Base-by-base conservation (phyloP, 163 green algal species). In the Scenedesmus sp. region DNA sequence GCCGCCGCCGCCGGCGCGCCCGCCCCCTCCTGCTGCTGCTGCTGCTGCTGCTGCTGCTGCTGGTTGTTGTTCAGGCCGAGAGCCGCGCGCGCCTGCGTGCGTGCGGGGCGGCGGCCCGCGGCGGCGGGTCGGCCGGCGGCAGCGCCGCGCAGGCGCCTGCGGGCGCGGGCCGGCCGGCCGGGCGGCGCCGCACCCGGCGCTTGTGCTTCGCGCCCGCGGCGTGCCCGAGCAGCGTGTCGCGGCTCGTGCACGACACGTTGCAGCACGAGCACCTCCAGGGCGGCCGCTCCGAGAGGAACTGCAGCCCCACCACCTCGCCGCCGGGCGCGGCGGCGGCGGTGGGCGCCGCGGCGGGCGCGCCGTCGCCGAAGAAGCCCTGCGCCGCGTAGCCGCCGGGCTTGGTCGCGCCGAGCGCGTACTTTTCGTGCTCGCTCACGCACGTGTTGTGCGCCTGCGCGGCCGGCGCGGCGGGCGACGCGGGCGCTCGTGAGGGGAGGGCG, bases 401-500 rank as follows among this genome's bases (percentile, higher is more conserved):
- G 39, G 95, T 98, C 6, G 91, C 93, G 10, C 89, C 90, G 26
- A 94, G 74, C 0, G 92, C 92, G 78, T 99, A 98, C 87, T 98
- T 98, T 33, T 98, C 89, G 48, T 96, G 89, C 81, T 99, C 96
- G 0, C 92, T 97, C 9, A 99, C 94, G 71, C 96, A 99, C 0
- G 58, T 79, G 20, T 78, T 94, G 86, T 99, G 95, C 18, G 50
- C 34, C 88, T 94, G 83, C 53, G 34, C n/a, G n/a, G n/a, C n/a
- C n/a, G n/a, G n/a, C n/a, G n/a, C n/a, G n/a, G n/a, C n/a, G n/a
- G n/a, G n/a, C n/a, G n/a, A n/a, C n/a, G n/a, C n/a, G n/a, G n/a
- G n/a, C n/a, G n/a, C n/a, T n/a, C n/a, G n/a, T n/a, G n/a, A n/a
- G n/a, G n/a, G n/a, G n/a, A n/a, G n/a, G n/a, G 17, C 4, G 20